Conservation (phyloP, 371 early-diverging fungal genomes). For the Batkoa obscura region DNA sequence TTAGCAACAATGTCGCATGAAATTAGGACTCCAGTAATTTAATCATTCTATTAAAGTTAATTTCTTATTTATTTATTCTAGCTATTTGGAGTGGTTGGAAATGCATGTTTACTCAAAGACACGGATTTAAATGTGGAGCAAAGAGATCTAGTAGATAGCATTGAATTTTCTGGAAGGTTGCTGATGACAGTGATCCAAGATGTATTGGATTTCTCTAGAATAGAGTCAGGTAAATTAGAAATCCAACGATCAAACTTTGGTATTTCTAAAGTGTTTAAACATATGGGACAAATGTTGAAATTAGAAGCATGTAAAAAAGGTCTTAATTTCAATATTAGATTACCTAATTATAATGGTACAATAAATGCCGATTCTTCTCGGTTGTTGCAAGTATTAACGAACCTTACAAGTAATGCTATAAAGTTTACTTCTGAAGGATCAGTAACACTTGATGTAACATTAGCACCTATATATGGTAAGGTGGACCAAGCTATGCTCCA, state of each 20-base stretch:
- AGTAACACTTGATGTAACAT: background rate
- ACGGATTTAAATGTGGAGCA: background rate
- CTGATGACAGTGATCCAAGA: conserved; percentile 22
- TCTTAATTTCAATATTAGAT: conserved; percentile 15
- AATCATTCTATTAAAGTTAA: background rate
- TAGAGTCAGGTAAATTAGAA: conserved; percentile 27
- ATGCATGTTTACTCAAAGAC: conserved; percentile 2
- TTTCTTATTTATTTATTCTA: background rate
- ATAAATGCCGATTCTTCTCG: conserved; percentile 21
- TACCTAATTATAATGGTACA: conserved; percentile 3
- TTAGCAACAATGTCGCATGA: conserved; percentile 5
- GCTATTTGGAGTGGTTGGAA: conserved; percentile 5
- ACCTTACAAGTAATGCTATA: conserved; percentile 38
- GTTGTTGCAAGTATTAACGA: conserved; percentile 25
- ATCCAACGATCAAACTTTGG: conserved; percentile 19
- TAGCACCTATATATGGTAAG: too few species aligned
- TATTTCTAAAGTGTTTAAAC: conserved; percentile 22
- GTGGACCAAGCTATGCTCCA: background rate
- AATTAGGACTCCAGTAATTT: conserved; percentile 6
- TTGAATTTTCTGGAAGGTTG: background rate
- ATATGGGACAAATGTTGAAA: conserved; percentile 17
- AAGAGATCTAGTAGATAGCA: background rate
- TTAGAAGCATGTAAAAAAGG: conserved; percentile 1
- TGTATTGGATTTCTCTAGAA: conserved; percentile 30
- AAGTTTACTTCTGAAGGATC: conserved; percentile 37